A percentile compares a stretch with the other conserved stretches of the same genome.
Evolutionary conservation across 345 rosid genomes (phyloP).

Genomic region (Lepidium aucheri): DNA sequence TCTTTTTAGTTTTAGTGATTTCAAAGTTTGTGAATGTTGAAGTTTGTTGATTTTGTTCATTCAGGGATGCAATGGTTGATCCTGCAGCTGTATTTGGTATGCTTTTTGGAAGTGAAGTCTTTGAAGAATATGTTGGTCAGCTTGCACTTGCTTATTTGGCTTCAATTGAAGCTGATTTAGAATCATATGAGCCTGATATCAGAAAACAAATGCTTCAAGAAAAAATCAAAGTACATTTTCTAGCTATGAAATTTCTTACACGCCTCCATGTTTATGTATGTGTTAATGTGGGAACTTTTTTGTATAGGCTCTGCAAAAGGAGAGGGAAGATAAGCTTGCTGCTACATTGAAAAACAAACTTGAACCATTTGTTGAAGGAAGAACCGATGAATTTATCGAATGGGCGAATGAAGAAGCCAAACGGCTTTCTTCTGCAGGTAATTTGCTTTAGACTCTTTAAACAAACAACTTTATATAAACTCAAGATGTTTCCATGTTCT

Average conservation of each 20-base stretch:
- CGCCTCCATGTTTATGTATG: background rate
- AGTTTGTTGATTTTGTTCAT: background rate
- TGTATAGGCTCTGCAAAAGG: slow-evolving; percentile 65
- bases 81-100: slow-evolving; percentile 89
- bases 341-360: slow-evolving; percentile 53
- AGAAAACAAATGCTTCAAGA: slow-evolving; percentile 50
- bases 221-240: slow-evolving; percentile 52
- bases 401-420: slow-evolving; percentile 77
- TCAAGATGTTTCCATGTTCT: background rate
- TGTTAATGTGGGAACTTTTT: background rate
- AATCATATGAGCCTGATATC: slow-evolving; percentile 36
- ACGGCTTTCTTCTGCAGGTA: slow-evolving; percentile 72
- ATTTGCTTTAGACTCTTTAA: background rate
- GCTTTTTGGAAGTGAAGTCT: slow-evolving; percentile 81
- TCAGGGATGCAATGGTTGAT: slow-evolving; percentile 79
- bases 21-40: background rate
- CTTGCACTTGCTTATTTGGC: slow-evolving; percentile 72
- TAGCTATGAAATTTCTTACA: too few species aligned
- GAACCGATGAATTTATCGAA: slow-evolving; percentile 40
- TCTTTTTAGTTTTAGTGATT: background rate
- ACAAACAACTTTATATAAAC: slow-evolving; percentile 4
- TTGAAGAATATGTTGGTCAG: slow-evolving; percentile 88
- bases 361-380: slow-evolving; percentile 64
- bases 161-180: slow-evolving; percentile 50
- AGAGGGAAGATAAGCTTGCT: slow-evolving; percentile 67